Evolutionary conservation across 176 grass and related monocot genomes (phyloP).

Genomic region (Oryza australiensis): DNA sequence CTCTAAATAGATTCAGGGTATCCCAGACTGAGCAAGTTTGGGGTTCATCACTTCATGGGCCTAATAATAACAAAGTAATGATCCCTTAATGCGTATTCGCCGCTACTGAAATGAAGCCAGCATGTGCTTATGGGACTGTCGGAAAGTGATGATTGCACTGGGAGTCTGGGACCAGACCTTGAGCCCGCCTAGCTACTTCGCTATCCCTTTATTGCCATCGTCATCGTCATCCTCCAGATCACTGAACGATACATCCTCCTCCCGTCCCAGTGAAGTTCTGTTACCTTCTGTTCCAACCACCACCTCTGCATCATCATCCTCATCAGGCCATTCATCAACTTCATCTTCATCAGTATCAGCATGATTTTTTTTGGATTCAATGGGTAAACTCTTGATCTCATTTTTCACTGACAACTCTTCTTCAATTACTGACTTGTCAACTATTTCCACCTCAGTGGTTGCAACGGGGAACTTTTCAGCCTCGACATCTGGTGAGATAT

Average conservation of each 20-base stretch:
- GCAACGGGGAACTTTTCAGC: slow-evolving; percentile 50
- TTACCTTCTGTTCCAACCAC: slow-evolving; percentile 20
- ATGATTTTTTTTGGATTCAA: neutral
- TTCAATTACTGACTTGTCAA: slow-evolving; percentile 73
- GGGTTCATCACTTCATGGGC: slow-evolving; percentile 28
- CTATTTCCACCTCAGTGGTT: slow-evolving; percentile 48
- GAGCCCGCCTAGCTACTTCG: slow-evolving; percentile 15
- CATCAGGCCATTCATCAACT: slow-evolving; percentile 56
- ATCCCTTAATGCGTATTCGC: slow-evolving; percentile 17
- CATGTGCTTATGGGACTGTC: slow-evolving; percentile 21
- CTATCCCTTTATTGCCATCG: neutral
- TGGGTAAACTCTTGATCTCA: neutral
- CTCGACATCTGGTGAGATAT: slow-evolving; percentile 27
- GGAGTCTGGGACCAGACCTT: neutral
- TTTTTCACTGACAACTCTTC: slow-evolving; percentile 43
- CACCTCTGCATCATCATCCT: slow-evolving; percentile 6
- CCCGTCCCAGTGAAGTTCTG: slow-evolving; percentile 42
- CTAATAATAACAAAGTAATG: slow-evolving; percentile 39
- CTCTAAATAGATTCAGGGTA: slow-evolving; percentile 7
- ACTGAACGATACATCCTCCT: slow-evolving; percentile 78
- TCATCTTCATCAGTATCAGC: slow-evolving; percentile 38
- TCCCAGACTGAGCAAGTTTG: slow-evolving; percentile 34
- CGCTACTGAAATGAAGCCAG: slow-evolving; percentile 50
- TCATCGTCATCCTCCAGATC: slow-evolving; percentile 48
- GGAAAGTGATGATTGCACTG: slow-evolving; percentile 17